Evolutionary conservation across 1,284 basidiomycete genomes (phyloP).

Genomic region (Pseudozyma thailandica): DNA sequence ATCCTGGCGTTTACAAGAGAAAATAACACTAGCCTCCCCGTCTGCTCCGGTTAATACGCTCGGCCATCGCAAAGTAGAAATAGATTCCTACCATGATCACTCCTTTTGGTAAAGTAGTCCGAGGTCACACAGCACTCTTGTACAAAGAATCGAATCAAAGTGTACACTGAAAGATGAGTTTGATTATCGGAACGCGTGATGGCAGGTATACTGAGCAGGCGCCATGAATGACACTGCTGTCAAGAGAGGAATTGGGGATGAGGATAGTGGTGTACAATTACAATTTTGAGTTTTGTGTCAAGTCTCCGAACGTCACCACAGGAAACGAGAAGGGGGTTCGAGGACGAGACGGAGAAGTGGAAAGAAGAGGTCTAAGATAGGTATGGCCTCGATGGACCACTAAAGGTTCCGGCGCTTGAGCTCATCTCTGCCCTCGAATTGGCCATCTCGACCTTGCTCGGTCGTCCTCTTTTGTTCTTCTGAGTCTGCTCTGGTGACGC

Average conservation of each 20-base stretch:
- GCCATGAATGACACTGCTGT: too few species aligned
- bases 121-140: constrained; percentile 4
- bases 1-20: constrained; percentile 69
- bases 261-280: too few species aligned
- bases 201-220: background rate
- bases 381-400: constrained; percentile 15
- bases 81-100: background rate
- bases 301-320: too few species aligned
- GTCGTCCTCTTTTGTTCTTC: constrained; percentile 43
- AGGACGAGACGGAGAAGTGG: too few species aligned
- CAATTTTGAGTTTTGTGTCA: too few species aligned
- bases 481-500: constrained; percentile 25
- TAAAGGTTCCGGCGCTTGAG: constrained; percentile 5
- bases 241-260: background rate
- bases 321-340: too few species aligned
- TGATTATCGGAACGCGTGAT: constrained; percentile 14
- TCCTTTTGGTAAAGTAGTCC: constrained; percentile 6
- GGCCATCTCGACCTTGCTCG: constrained; percentile 40
- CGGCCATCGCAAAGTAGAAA: background rate
- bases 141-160: constrained; percentile 13
- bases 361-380: constrained; percentile 14
- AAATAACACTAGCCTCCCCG: constrained; percentile 46
- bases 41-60: constrained; percentile 41
- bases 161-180: constrained; percentile 27
- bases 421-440: constrained; percentile 9